Evolutionary conservation across 345 rosid species (phyloP).

Genomic region (Carallia pectinifolia): DNA sequence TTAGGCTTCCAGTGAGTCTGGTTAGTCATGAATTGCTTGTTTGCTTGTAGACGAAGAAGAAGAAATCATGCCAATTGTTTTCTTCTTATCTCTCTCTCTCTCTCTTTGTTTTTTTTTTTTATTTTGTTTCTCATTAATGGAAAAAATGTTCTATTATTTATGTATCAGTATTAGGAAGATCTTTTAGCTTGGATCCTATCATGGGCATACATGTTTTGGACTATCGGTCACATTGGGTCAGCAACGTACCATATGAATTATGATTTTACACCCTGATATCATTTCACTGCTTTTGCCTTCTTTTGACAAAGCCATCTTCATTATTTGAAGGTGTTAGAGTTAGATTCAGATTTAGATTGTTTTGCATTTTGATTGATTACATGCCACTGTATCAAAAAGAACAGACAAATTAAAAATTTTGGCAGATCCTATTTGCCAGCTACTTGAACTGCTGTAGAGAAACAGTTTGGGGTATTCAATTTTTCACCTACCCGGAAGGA

Average conservation of each 20-base stretch:
- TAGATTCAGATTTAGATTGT: too few species aligned
- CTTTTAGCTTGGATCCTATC: not conserved
- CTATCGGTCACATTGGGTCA: not conserved
- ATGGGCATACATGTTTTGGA: slow-evolving; percentile 15
- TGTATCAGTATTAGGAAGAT: not conserved
- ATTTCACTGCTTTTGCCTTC: not conserved
- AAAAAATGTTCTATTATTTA: not conserved
- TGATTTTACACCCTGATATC: not conserved
- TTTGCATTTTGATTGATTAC: not conserved
- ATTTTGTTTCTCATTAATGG: not conserved
- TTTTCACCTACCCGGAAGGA: too few species aligned
- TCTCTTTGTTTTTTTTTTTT: not conserved
- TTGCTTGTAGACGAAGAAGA: not conserved
- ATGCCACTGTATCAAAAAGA: not conserved
- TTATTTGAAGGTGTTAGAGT: not conserved
- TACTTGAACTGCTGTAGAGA: slow-evolving; percentile 1
- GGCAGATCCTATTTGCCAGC: slow-evolving; percentile 13
- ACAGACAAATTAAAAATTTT: slow-evolving; percentile 6
- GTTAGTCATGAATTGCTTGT: too few species aligned
- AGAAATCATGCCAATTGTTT: not conserved
- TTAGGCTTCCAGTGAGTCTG: too few species aligned
- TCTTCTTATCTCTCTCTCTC: not conserved
- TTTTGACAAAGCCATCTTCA: not conserved
- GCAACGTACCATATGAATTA: not conserved
- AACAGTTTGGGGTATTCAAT: too few species aligned